Evolutionary conservation across 2,329 filamentous ascomycete species (phyloP), one percentile per base, ranked within the genome.

Genomic region (Pseudodiploospora longispora): DNA sequence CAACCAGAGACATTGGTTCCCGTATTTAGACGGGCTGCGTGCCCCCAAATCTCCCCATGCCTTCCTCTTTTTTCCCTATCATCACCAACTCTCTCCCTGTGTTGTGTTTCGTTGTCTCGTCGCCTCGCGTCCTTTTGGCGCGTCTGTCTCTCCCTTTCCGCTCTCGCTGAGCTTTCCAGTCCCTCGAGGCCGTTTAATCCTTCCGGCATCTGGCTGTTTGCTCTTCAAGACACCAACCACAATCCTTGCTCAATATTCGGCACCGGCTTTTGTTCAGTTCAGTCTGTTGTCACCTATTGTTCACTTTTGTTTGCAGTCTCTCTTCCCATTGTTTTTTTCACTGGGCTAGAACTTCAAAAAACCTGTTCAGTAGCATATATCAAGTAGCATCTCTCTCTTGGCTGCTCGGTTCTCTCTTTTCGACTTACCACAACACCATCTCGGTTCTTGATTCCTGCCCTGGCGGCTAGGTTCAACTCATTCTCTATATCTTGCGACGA

Each of bases 171-270:
- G 38, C 30, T 12, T 47, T 33, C 36, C 42, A 33, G 39, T 29
- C 40, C 42, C 40, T 48, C 30, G 27, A 36, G 30, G 55, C 52
- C 59, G 53, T 60, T 59, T 58, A 59, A 57, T 63, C 58, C 51
- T 59, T 63, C 44, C 56, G 57, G 57, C 55, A 55, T 54, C 57
- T 61, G 54, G 55, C 50, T 19, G 19, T 19, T 19, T 19, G 19
- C 19, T 19, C 19, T 19, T 19, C 19, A 19, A 19, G 19, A 19
- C 19, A 19, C 19, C 19, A 19, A 19, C 19, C 19, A 19, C 19
- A 19, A 19, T 19, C 19, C 19, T 19, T 19, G 19, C 19, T 19
- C 19, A 19, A 19, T 19, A 19, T 19, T 19, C 19, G 19, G 19
- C 2, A 19, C 19, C 19, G 3, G 19, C 19, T 19, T 19, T 19